Percentiles rank a stretch among this genome's conserved stretches.
Evolutionary conservation across 1,284 basidiomycete genomes (phyloP).

Genomic region (Malassezia restricta): DNA sequence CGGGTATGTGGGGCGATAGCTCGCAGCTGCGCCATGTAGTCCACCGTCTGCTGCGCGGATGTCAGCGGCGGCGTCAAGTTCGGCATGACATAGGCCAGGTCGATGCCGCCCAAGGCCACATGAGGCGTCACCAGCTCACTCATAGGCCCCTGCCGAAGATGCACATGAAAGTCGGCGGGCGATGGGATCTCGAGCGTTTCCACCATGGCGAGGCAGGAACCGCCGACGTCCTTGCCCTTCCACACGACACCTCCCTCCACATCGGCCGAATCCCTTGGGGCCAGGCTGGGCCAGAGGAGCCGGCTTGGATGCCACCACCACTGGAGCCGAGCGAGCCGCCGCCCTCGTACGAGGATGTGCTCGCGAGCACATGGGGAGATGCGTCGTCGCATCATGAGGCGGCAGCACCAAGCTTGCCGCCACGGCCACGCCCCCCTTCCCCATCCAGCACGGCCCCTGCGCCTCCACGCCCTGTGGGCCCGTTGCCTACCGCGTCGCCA

Average conservation of each 20-base stretch:
- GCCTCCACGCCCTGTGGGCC: not conserved
- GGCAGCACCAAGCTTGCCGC: not conserved
- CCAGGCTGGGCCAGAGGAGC: not conserved
- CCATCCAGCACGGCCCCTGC: not conserved
- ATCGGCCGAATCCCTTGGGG: not conserved
- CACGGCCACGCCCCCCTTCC: not conserved
- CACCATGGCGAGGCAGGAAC: not conserved
- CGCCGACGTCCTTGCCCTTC: not conserved
- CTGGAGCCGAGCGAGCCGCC: not conserved
- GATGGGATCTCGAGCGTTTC: conserved; percentile 19
- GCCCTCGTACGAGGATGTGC: conserved; percentile 8
- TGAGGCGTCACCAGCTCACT: conserved; percentile 72
- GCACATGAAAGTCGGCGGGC: conserved; percentile 68
- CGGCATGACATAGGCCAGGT: conserved; percentile 94
- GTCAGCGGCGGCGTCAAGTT: conserved; percentile 89
- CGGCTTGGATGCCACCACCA: too few species aligned
- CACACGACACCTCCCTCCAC: not conserved
- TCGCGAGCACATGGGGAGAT: not conserved
- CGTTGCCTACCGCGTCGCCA: not conserved
- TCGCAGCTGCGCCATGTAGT: conserved; percentile 66
- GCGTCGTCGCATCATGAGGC: not conserved
- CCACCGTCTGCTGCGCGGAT: conserved; percentile 65
- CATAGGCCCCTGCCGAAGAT: conserved; percentile 76
- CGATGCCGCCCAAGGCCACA: conserved; percentile 75
- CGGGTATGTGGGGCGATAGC: conserved; percentile 64